phyloP scores from a whole-genome alignment of 371 early-diverging fungal species.

The Mucor circinelloides region DNA sequence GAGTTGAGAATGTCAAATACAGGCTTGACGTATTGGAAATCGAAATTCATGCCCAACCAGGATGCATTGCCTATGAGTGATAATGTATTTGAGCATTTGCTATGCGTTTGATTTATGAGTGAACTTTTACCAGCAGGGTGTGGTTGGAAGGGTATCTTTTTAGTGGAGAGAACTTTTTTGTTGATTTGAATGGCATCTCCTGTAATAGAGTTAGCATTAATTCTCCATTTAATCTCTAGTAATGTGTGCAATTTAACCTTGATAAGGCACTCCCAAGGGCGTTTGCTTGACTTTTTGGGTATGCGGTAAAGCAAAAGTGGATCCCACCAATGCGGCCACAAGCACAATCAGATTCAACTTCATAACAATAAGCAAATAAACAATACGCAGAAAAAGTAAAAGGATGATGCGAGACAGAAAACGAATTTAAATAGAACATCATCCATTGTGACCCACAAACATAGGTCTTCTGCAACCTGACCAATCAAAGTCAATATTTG shows the following conservation, averaged over 20 bases:
- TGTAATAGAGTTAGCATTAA: neutral
- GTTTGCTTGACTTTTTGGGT: constrained; percentile 7
- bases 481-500: neutral
- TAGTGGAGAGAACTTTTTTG: constrained; percentile 44
- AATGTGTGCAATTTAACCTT: constrained; percentile 17
- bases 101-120: neutral
- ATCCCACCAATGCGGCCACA: neutral
- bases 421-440: neutral
- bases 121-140: constrained; percentile 28
- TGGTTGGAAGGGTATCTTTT: constrained; percentile 51
- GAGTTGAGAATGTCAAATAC: constrained; percentile 58
- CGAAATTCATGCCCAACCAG: constrained; percentile 68
- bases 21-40: constrained; percentile 59
- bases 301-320: neutral
- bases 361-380: neutral
- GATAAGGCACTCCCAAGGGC: constrained; percentile 28
- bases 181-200: constrained; percentile 38
- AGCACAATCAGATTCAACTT: neutral
- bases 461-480: neutral
- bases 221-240: neutral
- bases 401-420: too few species aligned
- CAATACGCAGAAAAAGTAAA: neutral
- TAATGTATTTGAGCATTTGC: neutral
- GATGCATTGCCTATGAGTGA: constrained; percentile 23
- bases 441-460: neutral